Evolutionary conservation across 78 protist genomes (phyloP), one percentile per base, ranked within the genome.

Genomic region (Polysphondylium violaceum): DNA sequence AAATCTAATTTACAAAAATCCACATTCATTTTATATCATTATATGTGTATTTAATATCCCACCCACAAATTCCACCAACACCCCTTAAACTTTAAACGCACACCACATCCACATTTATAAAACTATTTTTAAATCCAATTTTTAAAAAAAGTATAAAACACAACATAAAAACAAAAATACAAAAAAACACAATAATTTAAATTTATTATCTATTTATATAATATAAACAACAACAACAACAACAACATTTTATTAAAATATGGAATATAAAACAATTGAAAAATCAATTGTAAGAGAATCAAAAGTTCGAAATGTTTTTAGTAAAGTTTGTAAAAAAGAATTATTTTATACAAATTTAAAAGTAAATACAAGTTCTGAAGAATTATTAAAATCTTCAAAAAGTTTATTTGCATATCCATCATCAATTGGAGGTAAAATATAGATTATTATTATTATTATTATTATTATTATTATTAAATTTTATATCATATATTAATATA

Each of bases 251-350:
- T 23, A 40, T 64, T 8, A 65, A 50, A n/a, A 53, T 33, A 81
- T 83, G 91, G 91, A 83, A 69, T 83, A 83, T 44, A 83, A 83
- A 69, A 47, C 35, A 25, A 14, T 81, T 38, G 91, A 83, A 12
- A 83, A 83, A 69, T 36, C 77, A 51, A 83, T 83, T 44, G 91
- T 83, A 1, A 83, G 91, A 25, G 91, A 83, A 58, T 69, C 81
- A 21, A 83, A 83, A 58, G 91, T 83, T 29, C 67, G 91, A 59
- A 83, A 83, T 69, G 81, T 83, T 29, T 83, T 83, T 43, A 63
- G 47, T 60, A 83, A 83, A 69, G 77, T 69, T 36, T 83, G 91
- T 44, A 83, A 83, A 71, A 83, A 83, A 59, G 91, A 83, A 58
- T 43, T 83, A 17, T 83, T 83, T 56, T 83, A 71, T 69, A 83